Conservation (phyloP, 1,139 yeast species). For the Blastobotrys elegans region DNA sequence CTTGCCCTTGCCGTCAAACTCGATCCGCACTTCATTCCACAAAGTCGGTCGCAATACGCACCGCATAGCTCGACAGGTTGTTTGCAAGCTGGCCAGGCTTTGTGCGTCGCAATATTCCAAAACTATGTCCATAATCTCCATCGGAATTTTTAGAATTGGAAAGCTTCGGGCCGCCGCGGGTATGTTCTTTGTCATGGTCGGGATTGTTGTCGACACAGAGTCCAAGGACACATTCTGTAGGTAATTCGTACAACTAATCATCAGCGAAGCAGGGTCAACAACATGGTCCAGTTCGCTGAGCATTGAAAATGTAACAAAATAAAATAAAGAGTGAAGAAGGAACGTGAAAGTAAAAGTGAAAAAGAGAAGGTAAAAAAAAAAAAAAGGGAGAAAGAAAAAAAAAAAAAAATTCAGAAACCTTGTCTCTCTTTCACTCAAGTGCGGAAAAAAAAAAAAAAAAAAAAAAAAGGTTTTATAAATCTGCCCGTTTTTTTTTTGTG, state of each 20-base stretch:
- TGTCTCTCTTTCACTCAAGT: too few relatives aligned
- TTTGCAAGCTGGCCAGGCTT: conserved; percentile 8
- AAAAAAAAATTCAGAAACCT: neutral
- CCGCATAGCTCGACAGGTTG: conserved; percentile 12
- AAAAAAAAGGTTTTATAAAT: neutral
- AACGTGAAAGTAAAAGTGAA: neutral
- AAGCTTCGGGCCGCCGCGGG: neutral
- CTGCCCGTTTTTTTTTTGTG: neutral
- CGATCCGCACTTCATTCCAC: conserved; percentile 13
- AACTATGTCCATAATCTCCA: conserved; percentile 14
- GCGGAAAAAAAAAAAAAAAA: neutral
- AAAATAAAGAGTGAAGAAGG: neutral
- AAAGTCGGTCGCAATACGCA: conserved; percentile 11
- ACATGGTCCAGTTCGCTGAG: neutral
- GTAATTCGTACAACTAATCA: conserved; percentile 2
- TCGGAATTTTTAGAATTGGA: conserved; percentile 11
- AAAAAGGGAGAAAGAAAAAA: neutral
- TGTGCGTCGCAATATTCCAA: conserved; percentile 12
- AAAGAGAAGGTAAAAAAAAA: neutral
- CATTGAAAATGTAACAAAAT: neutral
- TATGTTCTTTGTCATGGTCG: neutral
- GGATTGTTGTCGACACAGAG: neutral
- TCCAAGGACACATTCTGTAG: neutral
- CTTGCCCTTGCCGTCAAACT: conserved; percentile 9
- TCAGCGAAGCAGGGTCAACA: conserved; percentile 4